Base-by-base conservation (phyloP, 805 yeast genomes). In the Yueomyces sp. region DNA sequence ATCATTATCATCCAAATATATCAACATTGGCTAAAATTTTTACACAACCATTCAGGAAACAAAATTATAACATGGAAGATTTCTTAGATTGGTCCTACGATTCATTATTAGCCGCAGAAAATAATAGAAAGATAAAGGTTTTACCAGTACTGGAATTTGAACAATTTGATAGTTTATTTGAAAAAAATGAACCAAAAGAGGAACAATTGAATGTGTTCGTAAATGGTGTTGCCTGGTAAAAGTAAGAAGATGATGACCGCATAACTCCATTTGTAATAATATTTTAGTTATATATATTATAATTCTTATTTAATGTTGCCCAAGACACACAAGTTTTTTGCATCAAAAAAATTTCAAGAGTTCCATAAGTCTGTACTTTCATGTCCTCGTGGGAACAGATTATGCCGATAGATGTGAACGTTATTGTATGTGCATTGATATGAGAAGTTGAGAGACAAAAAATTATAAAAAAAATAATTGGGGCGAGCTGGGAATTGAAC, bases 1-100 rank as follows among this genome's bases (percentile, higher is more conserved):
- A 75, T 9, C 98, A 92, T 59, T 90, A 87, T 57, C 97, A 92
- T 64, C 96, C 97, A 12, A 92, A 92, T 55, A 86, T 92, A 9
- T 90, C 96, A 1, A 82, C 96, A 0, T 68, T 92, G 52, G 96
- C 96, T 19, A 81, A 78, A 57, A 84, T 92, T 31, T 83, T 85
- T 57, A 72, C 79, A 26, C 96, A 92, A 63, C 96, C 96, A 3
- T 90, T 87, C 66, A 76, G 80, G 56, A 92, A 92, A 60, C 79
- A 82, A 45, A 75, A 76, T 52, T 92, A 92, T 60, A 84, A 84
- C 59, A 69, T 92, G 70, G 98, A 92, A 59, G 97, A 92, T 59
- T 92, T 92, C 67, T 64, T 92, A 54, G 95, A 88, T 61, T 90
- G 95, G 85, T 78, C 81, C 45, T 92, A 88, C 58, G 68, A 72